These are phyloP conservation scores for Salvia sclarea DNA, from an alignment of 305 asterid species.

Conservation along the genomic window DNA sequence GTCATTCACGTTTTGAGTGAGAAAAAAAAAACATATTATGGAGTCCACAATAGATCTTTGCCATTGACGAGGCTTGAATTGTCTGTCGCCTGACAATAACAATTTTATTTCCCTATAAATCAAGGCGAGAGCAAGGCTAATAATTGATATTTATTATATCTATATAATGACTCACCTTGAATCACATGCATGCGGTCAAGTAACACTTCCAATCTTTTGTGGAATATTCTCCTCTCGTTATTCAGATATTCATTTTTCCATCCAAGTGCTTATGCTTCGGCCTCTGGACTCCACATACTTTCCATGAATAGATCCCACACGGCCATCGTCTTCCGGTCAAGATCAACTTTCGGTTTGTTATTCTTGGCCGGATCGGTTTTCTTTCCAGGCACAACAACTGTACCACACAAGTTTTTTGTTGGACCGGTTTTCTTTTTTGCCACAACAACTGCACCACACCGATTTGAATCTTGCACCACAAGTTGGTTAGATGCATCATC, in stretches of 20 bases:
- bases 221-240: constrained; percentile 20
- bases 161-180: too few species aligned
- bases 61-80: constrained; percentile 60
- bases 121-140: too few species aligned
- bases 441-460: too few species aligned
- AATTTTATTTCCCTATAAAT: constrained; percentile 1
- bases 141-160: too few species aligned
- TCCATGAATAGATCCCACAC: constrained; percentile 28
- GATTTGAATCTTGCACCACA: neutral
- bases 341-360: neutral
- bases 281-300: constrained; percentile 22
- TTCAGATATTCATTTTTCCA: constrained; percentile 40
- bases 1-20: constrained; percentile 73
- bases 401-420: too few species aligned
- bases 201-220: constrained; percentile 29
- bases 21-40: constrained; percentile 55
- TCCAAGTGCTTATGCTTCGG: constrained; percentile 31
- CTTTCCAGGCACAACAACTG: too few species aligned
- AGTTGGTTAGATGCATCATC: neutral
- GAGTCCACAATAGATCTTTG: constrained; percentile 77
- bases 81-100: constrained; percentile 45
- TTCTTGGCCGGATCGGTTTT: too few species aligned
- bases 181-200: constrained; percentile 40
- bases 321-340: neutral
- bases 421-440: too few species aligned